These are phyloP conservation scores for Turnera subulata DNA, from an alignment of 345 rosid genomes.

Conservation along the genomic window DNA sequence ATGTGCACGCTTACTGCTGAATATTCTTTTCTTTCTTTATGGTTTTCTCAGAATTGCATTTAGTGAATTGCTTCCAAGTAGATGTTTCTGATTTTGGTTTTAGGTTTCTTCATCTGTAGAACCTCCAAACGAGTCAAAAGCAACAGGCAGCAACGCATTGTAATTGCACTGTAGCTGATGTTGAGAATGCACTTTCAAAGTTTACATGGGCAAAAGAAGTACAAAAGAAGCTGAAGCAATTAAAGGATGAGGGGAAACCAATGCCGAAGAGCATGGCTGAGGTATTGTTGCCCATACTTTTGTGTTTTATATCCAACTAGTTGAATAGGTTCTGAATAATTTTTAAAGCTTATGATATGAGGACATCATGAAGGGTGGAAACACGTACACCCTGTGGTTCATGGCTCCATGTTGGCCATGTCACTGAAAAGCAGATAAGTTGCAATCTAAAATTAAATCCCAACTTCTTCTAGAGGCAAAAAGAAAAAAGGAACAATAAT, in stretches of 20 bases:
- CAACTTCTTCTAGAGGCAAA: too few species aligned
- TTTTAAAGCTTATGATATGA: too few species aligned
- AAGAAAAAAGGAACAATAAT: too few species aligned
- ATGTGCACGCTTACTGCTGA: too few species aligned
- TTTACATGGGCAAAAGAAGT: constrained; percentile 90
- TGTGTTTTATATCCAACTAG: neutral
- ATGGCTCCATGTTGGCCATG: too few species aligned
- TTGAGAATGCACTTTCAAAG: constrained; percentile 73
- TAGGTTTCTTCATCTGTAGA: constrained; percentile 67
- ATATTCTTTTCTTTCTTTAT: neutral
- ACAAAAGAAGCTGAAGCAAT: constrained; percentile 55
- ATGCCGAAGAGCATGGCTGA: constrained; percentile 78
- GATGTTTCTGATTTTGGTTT: constrained; percentile 32
- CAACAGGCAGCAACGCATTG: constrained; percentile 80
- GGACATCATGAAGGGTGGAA: too few species aligned
- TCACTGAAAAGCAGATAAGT: too few species aligned
- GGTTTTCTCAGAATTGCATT: neutral
- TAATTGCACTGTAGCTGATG: constrained; percentile 71
- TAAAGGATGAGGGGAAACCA: constrained; percentile 81
- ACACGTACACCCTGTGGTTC: too few species aligned
- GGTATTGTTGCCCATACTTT: constrained; percentile 39
- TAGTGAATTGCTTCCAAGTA: constrained; percentile 3
- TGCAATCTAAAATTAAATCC: too few species aligned
- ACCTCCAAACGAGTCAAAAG: constrained; percentile 69
- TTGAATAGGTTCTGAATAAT: neutral